Base-by-base conservation (phyloP, 495 filamentous ascomycete genomes). In the Penicillium flavigenum region DNA sequence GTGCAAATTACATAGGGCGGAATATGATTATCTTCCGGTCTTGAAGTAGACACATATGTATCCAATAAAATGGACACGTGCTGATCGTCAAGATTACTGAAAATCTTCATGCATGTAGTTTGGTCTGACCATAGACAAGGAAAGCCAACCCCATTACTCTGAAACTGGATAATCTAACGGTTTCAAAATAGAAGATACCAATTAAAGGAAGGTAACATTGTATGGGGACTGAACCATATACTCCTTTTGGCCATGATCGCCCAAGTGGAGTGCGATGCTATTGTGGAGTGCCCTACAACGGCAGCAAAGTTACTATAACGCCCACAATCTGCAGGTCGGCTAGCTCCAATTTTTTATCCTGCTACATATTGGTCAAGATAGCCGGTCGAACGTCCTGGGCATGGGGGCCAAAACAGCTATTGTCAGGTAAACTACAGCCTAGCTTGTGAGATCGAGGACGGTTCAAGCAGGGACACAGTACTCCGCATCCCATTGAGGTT, bases 71-170 rank as follows among this genome's bases (percentile, higher is more conserved):
- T 22, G 29, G 12, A 11, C 12, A 9, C 36, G 6, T 12, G 20
- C 36, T 52, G 48, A 57, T 60, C 52, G 27, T 24, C 43, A 49
- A 46, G 47, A 48, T 24, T 36, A 56, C 19, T 45, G 24, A 39
- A 32, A 34, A 44, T 59, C 34, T 56, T 38, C n/a, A n/a, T n/a
- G n/a, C 39, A 20, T 36, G 39, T 5, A 34, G 8, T 17, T 11
- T 27, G 24, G 41, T 41, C 11, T 51, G 14, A 11, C 48, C 22
- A 12, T 20, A 39, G 5, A 26, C 14, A 24, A 24, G 14, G 20
- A 7, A 11, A 11, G 5, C 8, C 24, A 8, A 24, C 44, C 26
- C 12, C 9, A 31, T n/a, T 7, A 2, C 17, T 12, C 19, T 34
- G 17, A 8, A 36, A 34, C 31, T 22, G 10, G 5, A 44, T 22